Evolutionary conservation across 164 flowering plant genomes (phyloP).

Genomic region (Vitis rupestris): DNA sequence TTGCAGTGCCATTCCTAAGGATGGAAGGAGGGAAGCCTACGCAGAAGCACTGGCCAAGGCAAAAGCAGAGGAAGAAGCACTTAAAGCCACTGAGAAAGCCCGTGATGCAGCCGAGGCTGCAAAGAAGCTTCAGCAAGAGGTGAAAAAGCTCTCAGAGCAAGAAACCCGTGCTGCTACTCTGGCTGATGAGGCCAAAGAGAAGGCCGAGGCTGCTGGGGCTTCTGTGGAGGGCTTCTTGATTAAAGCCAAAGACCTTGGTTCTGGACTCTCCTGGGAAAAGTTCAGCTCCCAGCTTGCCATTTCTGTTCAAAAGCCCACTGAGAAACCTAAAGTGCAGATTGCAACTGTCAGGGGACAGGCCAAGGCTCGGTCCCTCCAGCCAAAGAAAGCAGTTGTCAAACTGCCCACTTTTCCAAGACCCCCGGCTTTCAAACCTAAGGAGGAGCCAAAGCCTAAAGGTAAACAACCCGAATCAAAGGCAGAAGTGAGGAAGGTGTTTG

Average conservation of each 20-base stretch:
- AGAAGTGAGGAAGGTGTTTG: conserved; percentile 74
- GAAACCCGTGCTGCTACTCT: conserved; percentile 51
- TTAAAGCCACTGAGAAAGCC: conserved; percentile 57
- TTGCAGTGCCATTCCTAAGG: conserved; percentile 77
- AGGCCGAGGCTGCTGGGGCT: conserved; percentile 60
- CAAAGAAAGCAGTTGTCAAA: conserved; percentile 65
- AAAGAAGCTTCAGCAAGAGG: conserved; percentile 58
- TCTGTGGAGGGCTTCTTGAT: conserved; percentile 54
- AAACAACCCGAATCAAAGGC: conserved; percentile 12
- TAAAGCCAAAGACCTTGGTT: conserved; percentile 56
- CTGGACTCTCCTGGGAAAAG: conserved; percentile 72
- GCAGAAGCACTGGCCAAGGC: conserved; percentile 69
- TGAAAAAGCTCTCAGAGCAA: conserved; percentile 49
- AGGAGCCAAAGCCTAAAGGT: conserved; percentile 16
- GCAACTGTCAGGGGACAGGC: conserved; percentile 91
- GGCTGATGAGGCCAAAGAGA: conserved; percentile 63
- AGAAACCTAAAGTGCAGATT: conserved; percentile 58
- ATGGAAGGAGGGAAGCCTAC: conserved; percentile 78
- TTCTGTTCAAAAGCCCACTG: conserved; percentile 40
- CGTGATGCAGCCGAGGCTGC: conserved; percentile 60
- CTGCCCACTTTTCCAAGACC: conserved; percentile 13
- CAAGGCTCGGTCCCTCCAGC: conserved; percentile 61
- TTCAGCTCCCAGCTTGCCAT: conserved; percentile 54
- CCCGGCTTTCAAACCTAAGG: conserved; percentile 21
- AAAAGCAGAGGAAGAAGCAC: conserved; percentile 80